These are phyloP conservation scores for Sutorius eximius DNA, from an alignment of 1,284 basidiomycete genomes.

Conservation along the genomic window DNA sequence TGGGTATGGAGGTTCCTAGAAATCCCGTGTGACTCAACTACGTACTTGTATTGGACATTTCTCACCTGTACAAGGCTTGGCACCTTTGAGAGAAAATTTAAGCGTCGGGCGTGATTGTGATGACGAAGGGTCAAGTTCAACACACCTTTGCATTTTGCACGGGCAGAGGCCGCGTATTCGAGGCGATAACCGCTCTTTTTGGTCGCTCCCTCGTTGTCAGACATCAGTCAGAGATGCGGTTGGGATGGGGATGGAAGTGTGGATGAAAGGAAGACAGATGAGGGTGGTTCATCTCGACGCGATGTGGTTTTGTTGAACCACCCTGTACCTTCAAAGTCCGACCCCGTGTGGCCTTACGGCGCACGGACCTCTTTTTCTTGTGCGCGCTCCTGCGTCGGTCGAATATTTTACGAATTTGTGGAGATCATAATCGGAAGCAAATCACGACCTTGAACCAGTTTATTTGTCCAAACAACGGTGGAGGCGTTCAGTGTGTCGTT, in stretches of 20 bases:
- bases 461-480: slow-evolving; percentile 36
- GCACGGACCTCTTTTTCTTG: slow-evolving; percentile 36
- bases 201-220: slow-evolving; percentile 50
- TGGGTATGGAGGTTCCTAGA: slow-evolving; percentile 67
- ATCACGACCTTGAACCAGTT: slow-evolving; percentile 17
- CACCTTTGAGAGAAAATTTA: slow-evolving; percentile 47
- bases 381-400: slow-evolving; percentile 25
- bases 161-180: slow-evolving; percentile 66
- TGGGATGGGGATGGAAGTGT: slow-evolving; percentile 18
- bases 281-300: slow-evolving; percentile 41
- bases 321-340: slow-evolving; percentile 40
- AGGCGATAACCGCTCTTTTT: slow-evolving; percentile 70
- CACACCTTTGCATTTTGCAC: slow-evolving; percentile 84
- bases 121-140: slow-evolving; percentile 18
- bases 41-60: slow-evolving; percentile 7
- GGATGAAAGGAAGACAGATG: slow-evolving; percentile 30
- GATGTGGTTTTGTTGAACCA: slow-evolving; percentile 41
- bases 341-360: slow-evolving; percentile 31
- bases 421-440: slow-evolving; percentile 12
- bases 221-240: slow-evolving; percentile 43
- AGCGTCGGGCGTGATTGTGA: slow-evolving; percentile 16
- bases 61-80: slow-evolving; percentile 74
- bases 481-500: neutral
- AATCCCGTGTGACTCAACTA: slow-evolving; percentile 15
- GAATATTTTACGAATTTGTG: slow-evolving; percentile 13